These are phyloP conservation scores for Aureobasidium namibiae DNA, from an alignment of 2,329 filamentous ascomycete genomes.

Conservation along the genomic window DNA sequence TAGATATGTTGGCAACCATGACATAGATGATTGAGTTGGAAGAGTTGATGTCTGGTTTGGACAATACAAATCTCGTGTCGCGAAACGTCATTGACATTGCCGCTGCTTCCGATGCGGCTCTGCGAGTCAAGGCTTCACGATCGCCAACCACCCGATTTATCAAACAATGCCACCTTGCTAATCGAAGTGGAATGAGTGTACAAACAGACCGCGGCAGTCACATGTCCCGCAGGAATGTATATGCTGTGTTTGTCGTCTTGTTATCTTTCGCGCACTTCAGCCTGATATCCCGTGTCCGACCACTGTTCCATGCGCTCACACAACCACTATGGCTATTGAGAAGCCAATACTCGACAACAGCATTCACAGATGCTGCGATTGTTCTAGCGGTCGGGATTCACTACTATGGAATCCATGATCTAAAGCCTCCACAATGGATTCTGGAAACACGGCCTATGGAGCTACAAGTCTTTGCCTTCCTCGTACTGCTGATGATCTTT, in stretches of 20 bases:
- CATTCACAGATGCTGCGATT: background rate
- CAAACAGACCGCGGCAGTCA: background rate
- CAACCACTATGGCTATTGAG: conserved; percentile 4
- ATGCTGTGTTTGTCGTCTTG: background rate
- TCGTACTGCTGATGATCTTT: background rate
- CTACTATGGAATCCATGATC: background rate
- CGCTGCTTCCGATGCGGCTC: conserved; percentile 11
- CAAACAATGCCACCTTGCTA: background rate
- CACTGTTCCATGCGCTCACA: background rate
- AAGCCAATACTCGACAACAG: background rate
- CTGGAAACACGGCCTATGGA: conserved; percentile 4
- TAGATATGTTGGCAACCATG: background rate
- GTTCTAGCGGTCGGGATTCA: background rate
- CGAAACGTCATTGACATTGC: conserved; percentile 6
- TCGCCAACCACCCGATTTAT: background rate
- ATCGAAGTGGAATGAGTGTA: background rate
- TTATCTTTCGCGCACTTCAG: background rate
- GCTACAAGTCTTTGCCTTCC: background rate
- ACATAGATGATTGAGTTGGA: background rate
- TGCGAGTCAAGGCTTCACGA: background rate
- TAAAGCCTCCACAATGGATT: conserved; percentile 7
- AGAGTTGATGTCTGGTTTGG: background rate
- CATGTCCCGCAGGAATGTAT: background rate
- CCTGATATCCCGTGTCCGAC: background rate
- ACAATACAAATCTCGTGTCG: background rate